Base-by-base conservation (phyloP, 225 moss, liverwort and hornwort species). In the Pseudoscleropodium purum region DNA sequence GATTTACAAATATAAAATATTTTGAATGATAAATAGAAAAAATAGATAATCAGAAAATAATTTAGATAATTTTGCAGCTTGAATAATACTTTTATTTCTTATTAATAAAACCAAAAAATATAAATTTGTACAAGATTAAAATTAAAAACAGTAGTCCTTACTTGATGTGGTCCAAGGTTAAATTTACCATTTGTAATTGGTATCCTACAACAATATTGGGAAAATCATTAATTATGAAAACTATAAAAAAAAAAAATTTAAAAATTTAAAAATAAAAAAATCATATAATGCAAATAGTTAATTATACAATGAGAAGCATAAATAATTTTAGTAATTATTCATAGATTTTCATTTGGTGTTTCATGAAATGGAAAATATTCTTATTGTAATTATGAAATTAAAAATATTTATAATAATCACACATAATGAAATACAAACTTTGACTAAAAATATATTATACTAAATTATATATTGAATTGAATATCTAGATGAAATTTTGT, bases 181-280 rank as follows among this genome's bases (percentile, higher is more conserved):
- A 89, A 74, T 43, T 75, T 91, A 20, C 84, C 89, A 60, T 87
- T 79, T 87, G 91, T 78, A 66, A 91, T 87, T 80, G 89, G 89
- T 34, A 91, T 15, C 14, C 84, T 91, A 41, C 1, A 74, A 17
- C 0, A 57, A 49, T 20, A 39, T 24, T 52, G 34, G 3, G 9
- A 69, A 39, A 69, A 15, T 18, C 21, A 47, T 30, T 43, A 52
- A 33, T 81, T 37, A 23, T 11, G 1, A 45, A 59, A 47, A 34
- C 2, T 11, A 7, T 18, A n/a, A n/a, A n/a, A n/a, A n/a, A n/a
- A n/a, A n/a, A n/a, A n/a, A n/a, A n/a, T n/a, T n/a, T n/a, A n/a
- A n/a, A n/a, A n/a, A n/a, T n/a, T n/a, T n/a, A n/a, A n/a, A n/a
- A n/a, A n/a, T n/a, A n/a, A n/a, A n/a, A n/a, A n/a, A n/a, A n/a